Conservation (phyloP, 805 yeast species). For the Hemisphaericaspora nanyangensis region DNA sequence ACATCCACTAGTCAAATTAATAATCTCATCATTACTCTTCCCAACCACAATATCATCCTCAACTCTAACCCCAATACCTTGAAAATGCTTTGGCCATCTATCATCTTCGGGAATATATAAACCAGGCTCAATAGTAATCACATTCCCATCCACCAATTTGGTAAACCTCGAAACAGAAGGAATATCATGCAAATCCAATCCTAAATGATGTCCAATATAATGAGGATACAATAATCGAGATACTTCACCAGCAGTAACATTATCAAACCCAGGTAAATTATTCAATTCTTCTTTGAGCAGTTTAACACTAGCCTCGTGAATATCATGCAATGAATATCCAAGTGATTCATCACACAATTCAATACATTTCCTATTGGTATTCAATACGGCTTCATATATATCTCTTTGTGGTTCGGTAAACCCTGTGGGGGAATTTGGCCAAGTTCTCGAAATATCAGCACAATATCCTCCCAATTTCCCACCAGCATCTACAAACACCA, state of each 20-base stretch:
- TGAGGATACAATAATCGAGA: conserved; percentile 72
- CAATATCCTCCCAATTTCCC: conserved; percentile 93
- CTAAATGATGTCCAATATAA: conserved; percentile 92
- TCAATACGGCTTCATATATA: conserved; percentile 81
- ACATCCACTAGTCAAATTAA: conserved; percentile 70
- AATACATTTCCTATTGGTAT: conserved; percentile 77
- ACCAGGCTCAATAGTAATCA: conserved; percentile 94
- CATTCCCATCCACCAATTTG: conserved; percentile 64
- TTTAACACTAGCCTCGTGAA: conserved; percentile 67
- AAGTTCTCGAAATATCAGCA: conserved; percentile 92
- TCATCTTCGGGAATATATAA: conserved; percentile 76
- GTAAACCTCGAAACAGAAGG: conserved; percentile 60
- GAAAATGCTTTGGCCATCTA: conserved; percentile 73
- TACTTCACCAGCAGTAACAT: conserved; percentile 49
- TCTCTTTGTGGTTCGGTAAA: conserved; percentile 81
- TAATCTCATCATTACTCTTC: conserved; percentile 43
- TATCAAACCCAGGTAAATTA: conserved; percentile 63
- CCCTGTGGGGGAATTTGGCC: conserved; percentile 78
- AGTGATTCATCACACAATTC: conserved; percentile 55
- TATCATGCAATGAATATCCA: conserved; percentile 59
- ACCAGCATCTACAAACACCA: conserved; percentile 92
- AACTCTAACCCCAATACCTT: conserved; percentile 88
- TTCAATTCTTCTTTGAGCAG: conserved; percentile 60
- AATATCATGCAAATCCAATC: conserved; percentile 85
- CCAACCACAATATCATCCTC: conserved; percentile 93